Percentiles rank a stretch among this genome's conserved stretches.
Conservation (phyloP, 495 filamentous ascomycete species). For the Glonium stellatum region DNA sequence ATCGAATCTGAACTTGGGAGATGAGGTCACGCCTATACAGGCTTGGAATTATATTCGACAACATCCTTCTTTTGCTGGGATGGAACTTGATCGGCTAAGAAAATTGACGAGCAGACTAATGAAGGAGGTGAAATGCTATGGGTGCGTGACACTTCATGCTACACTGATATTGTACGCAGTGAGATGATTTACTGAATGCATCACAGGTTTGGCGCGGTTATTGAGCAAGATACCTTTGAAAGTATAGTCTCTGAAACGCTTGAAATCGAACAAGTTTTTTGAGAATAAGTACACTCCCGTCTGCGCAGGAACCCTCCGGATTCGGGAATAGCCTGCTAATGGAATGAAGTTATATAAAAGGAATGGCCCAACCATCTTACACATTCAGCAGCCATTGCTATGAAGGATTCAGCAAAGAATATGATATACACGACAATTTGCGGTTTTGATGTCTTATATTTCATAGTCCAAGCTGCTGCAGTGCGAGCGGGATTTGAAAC, state of each 20-base stretch:
- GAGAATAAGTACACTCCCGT: background rate
- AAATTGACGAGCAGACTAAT: conserved; percentile 16
- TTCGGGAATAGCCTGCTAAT: too few relatives aligned
- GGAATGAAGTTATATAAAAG: too few relatives aligned
- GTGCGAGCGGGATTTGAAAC: too few relatives aligned
- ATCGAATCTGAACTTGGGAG: conserved; percentile 28
- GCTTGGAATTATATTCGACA: conserved; percentile 35
- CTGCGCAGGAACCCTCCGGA: too few relatives aligned
- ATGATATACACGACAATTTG: too few relatives aligned
- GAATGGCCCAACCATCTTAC: too few relatives aligned
- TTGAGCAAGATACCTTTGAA: conserved; percentile 16
- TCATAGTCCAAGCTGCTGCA: too few relatives aligned
- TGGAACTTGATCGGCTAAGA: conserved; percentile 10
- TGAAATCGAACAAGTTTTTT: background rate
- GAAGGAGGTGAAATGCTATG: conserved; percentile 22
- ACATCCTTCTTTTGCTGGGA: conserved; percentile 21
- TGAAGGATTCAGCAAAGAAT: too few relatives aligned
- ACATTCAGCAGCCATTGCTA: too few relatives aligned
- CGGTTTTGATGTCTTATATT: too few relatives aligned
- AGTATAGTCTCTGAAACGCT: conserved; percentile 1
- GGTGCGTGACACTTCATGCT: conserved; percentile 8
- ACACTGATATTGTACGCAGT: background rate
- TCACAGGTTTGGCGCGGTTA: conserved; percentile 20
- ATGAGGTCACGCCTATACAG: conserved; percentile 36
- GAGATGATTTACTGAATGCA: background rate